Conservation (phyloP, 1,284 basidiomycete genomes). For the Fomitopsis schrenkii region DNA sequence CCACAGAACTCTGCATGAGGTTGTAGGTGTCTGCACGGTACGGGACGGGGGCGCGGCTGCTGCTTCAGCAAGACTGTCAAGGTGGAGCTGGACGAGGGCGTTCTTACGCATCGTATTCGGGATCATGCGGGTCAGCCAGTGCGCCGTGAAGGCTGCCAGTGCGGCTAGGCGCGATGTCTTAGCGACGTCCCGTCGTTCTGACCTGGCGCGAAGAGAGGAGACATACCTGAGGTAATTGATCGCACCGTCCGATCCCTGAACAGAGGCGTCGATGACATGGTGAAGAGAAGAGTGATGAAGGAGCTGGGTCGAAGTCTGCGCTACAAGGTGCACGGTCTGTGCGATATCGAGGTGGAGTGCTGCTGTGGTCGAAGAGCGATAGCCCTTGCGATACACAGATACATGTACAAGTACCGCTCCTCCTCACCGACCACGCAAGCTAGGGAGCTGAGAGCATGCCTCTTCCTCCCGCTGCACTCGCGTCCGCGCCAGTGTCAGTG, state of each 20-base stretch:
- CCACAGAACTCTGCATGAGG: conserved; percentile 68
- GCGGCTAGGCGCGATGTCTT: neutral
- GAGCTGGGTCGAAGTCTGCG: neutral
- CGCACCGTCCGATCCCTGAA: conserved; percentile 12
- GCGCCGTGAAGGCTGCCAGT: conserved; percentile 15
- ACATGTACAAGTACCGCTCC: neutral
- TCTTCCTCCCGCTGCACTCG: conserved; percentile 1
- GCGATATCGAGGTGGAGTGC: neutral
- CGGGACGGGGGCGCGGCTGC: neutral
- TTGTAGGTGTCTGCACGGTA: conserved; percentile 53
- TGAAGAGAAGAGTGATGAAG: neutral
- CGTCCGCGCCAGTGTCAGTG: neutral
- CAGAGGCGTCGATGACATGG: conserved; percentile 6
- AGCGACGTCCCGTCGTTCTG: neutral
- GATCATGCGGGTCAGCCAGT: conserved; percentile 15
- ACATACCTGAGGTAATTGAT: conserved; percentile 9
- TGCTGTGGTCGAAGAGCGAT: neutral
- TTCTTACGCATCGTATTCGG: conserved; percentile 20
- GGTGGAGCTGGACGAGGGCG: neutral
- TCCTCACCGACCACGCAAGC: neutral
- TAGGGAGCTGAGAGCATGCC: conserved; percentile 1
- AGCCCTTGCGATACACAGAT: neutral
- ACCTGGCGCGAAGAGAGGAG: neutral
- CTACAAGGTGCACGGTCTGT: neutral
- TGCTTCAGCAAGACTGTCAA: neutral